Conservation (phyloP, 2,329 filamentous ascomycete species). For the Laburnicola sp. region DNA sequence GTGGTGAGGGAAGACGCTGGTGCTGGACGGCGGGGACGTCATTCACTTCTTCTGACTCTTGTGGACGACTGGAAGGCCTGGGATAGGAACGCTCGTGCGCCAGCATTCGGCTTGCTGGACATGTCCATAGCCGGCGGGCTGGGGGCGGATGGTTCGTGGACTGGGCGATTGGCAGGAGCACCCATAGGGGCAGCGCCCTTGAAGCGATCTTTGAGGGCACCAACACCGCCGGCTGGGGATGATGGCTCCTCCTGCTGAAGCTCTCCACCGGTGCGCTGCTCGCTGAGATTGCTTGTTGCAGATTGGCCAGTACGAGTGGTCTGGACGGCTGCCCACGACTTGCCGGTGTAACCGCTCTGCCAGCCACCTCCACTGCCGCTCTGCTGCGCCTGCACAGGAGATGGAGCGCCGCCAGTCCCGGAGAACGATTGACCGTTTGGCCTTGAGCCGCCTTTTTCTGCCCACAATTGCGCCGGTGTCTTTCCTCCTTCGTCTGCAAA, state of each 20-base stretch:
- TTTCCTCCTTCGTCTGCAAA: conserved; percentile 96
- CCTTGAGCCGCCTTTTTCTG: conserved; percentile 90
- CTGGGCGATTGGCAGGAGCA: conserved; percentile 50
- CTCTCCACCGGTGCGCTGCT: conserved; percentile 66
- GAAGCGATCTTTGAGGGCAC: conserved; percentile 80
- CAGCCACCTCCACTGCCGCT: conserved; percentile 76
- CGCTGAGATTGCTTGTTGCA: conserved; percentile 53
- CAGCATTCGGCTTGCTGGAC: conserved; percentile 68
- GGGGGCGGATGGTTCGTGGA: conserved; percentile 48
- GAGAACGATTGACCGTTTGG: conserved; percentile 56
- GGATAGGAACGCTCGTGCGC: conserved; percentile 69
- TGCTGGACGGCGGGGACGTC: conserved; percentile 59
- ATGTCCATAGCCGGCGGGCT: conserved; percentile 66
- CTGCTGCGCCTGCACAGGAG: conserved; percentile 58
- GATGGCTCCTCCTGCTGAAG: conserved; percentile 54
- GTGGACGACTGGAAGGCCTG: conserved; percentile 69
- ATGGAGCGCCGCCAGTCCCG: conserved; percentile 31
- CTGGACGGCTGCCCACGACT: conserved; percentile 85
- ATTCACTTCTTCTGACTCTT: conserved; percentile 50
- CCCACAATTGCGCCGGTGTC: conserved; percentile 95
- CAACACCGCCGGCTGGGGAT: conserved; percentile 66
- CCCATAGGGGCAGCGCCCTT: conserved; percentile 67
- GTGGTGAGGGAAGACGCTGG: conserved; percentile 50
- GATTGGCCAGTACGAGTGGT: conserved; percentile 71
- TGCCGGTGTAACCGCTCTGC: conserved; percentile 90